Evolutionary conservation across 2,329 filamentous ascomycete species (phyloP), one percentile per base, ranked within the genome.

Genomic region (Ophiostoma quercus): DNA sequence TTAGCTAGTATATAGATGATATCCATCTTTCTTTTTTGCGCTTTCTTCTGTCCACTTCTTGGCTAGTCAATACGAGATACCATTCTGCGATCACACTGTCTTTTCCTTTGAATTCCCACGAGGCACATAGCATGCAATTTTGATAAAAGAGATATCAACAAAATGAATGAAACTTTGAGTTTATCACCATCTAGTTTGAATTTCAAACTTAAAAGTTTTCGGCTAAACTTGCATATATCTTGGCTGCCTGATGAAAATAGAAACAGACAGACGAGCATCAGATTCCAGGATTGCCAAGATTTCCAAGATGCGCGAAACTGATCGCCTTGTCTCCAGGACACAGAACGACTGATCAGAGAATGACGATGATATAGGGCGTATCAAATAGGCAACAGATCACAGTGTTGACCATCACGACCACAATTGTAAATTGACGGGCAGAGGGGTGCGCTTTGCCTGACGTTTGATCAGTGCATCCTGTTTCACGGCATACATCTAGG

Each of bases 1-100:
- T 32, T 41, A 66, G 57, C 22, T 62, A 32, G 51, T 57, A 25
- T 25, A 25, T 57, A 57, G 51, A 37, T 67, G 66, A 67, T 60
- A 67, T 32, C 14, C 1, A 19, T n/a, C 5, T 11, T 22, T 19
- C 0, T n/a, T 12, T 43, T 34, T 34, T 34, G 34, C 67, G 63
- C 39, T 57, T 41, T 9, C 39, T 57, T 41, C 39, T 41, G 11
- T 41, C 9, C 9, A 41, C 39, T 12, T 41, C 39, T 41, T 41
- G 39, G 39, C 39, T 41, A 41, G 39, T 41, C 39, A 41, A 41
- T 41, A 41, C 39, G 39, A 41, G 39, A 41, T 47, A 47, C 43
- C 43, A 47, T 47, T 47, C 19, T 47, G 43, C 43, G 43, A 47
- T n/a, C 7, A 47, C 16, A 47, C 43, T 47, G 43, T 8, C 19